phyloP scores from a whole-genome alignment of 1,284 basidiomycete species.

The Ganoderma sp. region DNA sequence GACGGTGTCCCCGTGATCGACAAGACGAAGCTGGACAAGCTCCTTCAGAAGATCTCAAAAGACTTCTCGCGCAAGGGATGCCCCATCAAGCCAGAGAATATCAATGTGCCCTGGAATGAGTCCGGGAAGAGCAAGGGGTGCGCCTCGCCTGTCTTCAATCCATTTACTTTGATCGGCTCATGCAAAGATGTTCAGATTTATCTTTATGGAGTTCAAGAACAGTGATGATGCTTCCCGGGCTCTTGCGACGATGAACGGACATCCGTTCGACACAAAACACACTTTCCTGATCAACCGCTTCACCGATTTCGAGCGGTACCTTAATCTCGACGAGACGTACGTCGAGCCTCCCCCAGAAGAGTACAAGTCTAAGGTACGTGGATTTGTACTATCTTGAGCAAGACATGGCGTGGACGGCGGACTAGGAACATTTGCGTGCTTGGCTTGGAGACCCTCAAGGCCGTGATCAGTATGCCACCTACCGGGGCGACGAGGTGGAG shows the following conservation, averaged over 20 bases:
- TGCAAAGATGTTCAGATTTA: slow-evolving; percentile 60
- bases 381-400: background rate
- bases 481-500: slow-evolving; percentile 90
- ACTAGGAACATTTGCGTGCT: slow-evolving; percentile 90
- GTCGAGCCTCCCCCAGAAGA: slow-evolving; percentile 81
- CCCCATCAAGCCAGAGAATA: slow-evolving; percentile 75
- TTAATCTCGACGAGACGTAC: slow-evolving; percentile 84
- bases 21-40: slow-evolving; percentile 76
- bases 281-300: slow-evolving; percentile 92
- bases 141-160: slow-evolving; percentile 35
- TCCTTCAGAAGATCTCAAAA: slow-evolving; percentile 81
- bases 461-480: slow-evolving; percentile 96
- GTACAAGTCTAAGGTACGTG: slow-evolving; percentile 78
- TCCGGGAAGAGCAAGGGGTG: slow-evolving; percentile 88
- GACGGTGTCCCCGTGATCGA: slow-evolving; percentile 91
- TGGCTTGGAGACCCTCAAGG: slow-evolving; percentile 95
- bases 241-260: slow-evolving; percentile 81
- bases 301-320: slow-evolving; percentile 89
- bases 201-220: slow-evolving; percentile 89
- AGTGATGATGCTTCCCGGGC: slow-evolving; percentile 85
- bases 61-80: slow-evolving; percentile 84
- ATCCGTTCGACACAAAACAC: slow-evolving; percentile 93
- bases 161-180: background rate
- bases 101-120: slow-evolving; percentile 88
- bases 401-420: slow-evolving; percentile 5